These are phyloP conservation scores for Pachysolen tannophilus DNA, from an alignment of 805 yeast species.

Conservation along the genomic window DNA sequence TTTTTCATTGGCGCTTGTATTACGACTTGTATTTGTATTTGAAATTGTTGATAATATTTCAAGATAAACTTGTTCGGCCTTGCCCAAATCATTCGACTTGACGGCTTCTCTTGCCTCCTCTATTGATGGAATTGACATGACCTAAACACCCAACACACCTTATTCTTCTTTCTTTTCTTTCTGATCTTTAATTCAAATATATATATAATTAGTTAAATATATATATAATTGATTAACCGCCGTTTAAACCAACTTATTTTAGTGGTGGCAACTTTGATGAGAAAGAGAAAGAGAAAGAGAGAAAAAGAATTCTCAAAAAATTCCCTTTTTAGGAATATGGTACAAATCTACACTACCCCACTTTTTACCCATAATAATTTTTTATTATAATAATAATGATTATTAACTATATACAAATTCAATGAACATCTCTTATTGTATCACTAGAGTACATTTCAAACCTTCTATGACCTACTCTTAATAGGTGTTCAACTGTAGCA, in stretches of 20 bases:
- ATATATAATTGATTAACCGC: no score
- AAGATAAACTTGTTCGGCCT: conserved; percentile 56
- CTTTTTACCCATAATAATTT: no score
- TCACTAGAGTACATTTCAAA: conserved; percentile 67
- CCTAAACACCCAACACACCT: no score
- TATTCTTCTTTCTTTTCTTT: background rate
- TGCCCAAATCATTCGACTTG: conserved; percentile 34
- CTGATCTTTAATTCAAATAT: background rate
- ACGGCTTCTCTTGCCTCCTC: conserved; percentile 58
- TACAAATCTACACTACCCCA: no score
- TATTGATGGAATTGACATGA: conserved; percentile 28
- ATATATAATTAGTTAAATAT: no score
- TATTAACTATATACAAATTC: no score
- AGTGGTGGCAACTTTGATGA: no score
- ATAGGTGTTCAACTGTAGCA: conserved; percentile 74
- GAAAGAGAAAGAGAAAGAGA: no score
- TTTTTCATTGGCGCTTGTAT: conserved; percentile 31
- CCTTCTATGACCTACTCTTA: conserved; percentile 67
- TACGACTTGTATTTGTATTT: conserved; percentile 7
- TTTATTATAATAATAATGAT: no score
- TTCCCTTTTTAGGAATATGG: no score
- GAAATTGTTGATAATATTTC: conserved; percentile 32
- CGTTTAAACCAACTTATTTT: no score
- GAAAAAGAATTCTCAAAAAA: no score
- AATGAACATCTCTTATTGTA: conserved; percentile 60